Conservation (phyloP, 1,284 basidiomycete genomes). For the Rhodotorula sp. region DNA sequence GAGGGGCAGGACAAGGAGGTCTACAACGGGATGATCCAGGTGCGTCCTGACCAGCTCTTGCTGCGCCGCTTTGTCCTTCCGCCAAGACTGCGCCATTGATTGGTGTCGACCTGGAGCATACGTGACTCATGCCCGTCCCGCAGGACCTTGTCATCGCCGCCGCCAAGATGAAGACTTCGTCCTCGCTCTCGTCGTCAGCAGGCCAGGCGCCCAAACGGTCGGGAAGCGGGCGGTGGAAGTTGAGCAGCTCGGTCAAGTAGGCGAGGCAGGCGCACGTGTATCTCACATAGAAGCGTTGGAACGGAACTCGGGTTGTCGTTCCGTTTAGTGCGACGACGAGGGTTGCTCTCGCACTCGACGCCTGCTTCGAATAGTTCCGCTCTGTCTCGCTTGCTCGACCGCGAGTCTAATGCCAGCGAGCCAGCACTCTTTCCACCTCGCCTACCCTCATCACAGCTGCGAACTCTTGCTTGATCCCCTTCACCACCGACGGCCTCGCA, state of each 20-base stretch:
- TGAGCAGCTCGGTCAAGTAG: conserved; percentile 4
- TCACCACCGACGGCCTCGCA: neutral
- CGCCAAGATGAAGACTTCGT: conserved; percentile 38
- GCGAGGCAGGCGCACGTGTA: neutral
- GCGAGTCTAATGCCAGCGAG: neutral
- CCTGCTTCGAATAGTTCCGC: neutral
- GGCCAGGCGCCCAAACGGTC: conserved; percentile 15
- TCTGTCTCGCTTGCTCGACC: neutral
- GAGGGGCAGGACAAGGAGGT: conserved; percentile 40
- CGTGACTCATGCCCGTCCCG: neutral
- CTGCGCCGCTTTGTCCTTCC: too few relatives aligned
- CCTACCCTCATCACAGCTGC: neutral
- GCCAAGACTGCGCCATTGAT: too few relatives aligned
- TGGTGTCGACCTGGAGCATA: too few relatives aligned
- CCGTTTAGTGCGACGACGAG: neutral
- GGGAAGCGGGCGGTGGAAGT: conserved; percentile 25
- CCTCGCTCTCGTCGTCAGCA: neutral
- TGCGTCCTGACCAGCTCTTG: conserved; percentile 4
- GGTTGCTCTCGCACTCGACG: neutral
- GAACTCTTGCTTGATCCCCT: neutral
- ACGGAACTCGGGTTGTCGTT: too few relatives aligned
- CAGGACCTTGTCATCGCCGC: conserved; percentile 42
- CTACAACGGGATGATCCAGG: conserved; percentile 42
- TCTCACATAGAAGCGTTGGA: too few relatives aligned
- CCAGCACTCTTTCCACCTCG: neutral